Percentiles rank a stretch among this genome's conserved stretches.
Evolutionary conservation across 305 asterid species (phyloP).

Genomic region (Rubia balearica): DNA sequence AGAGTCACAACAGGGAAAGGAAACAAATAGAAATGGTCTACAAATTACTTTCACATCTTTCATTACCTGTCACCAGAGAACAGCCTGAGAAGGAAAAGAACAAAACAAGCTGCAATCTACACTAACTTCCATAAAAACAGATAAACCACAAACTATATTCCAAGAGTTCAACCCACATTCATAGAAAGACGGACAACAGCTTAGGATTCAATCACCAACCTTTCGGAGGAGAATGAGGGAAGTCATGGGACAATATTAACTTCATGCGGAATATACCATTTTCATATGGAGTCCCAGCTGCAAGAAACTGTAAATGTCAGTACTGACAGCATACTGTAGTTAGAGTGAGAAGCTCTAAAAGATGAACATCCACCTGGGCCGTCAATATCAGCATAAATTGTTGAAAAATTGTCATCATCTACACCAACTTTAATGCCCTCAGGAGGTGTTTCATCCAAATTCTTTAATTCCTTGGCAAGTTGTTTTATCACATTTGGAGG

Average conservation of each 20-base stretch:
- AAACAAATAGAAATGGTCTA: not conserved
- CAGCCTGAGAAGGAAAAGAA: not conserved
- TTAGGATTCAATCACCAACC: slow-evolving; percentile 36
- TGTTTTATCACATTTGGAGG: slow-evolving; percentile 92
- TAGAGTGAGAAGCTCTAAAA: slow-evolving; percentile 8
- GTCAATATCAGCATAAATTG: slow-evolving; percentile 81
- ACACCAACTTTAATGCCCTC: slow-evolving; percentile 94
- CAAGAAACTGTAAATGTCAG: slow-evolving; percentile 20
- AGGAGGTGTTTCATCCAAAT: slow-evolving; percentile 88
- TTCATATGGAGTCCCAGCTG: slow-evolving; percentile 98
- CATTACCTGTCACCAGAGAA: not conserved
- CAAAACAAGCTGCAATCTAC: not conserved
- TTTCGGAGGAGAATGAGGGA: slow-evolving; percentile 91
- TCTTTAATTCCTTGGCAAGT: slow-evolving; percentile 89
- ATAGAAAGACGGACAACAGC: not conserved
- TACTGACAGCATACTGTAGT: slow-evolving; percentile 16
- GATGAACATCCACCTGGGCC: slow-evolving; percentile 67
- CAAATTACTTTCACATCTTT: not conserved
- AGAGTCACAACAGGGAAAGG: not conserved
- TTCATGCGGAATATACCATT: slow-evolving; percentile 90
- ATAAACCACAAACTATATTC: not conserved
- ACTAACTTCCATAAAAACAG: slow-evolving; percentile 1
- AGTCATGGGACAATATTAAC: slow-evolving; percentile 78
- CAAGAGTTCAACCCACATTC: not conserved
- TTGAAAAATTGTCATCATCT: slow-evolving; percentile 80